phyloP scores from a whole-genome alignment of 345 rosid species.

The Rhodamnia argentea region DNA sequence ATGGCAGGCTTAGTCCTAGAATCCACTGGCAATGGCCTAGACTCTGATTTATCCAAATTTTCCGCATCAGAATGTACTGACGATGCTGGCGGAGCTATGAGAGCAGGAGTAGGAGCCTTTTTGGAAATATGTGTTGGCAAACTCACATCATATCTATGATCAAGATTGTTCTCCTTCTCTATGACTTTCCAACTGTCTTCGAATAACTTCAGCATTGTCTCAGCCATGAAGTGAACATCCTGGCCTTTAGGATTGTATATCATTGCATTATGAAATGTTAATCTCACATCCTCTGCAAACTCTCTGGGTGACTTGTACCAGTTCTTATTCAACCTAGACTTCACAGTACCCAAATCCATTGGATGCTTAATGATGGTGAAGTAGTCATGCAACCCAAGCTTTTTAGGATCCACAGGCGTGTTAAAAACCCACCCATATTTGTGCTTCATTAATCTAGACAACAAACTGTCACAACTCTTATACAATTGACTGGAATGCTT shows the following conservation, averaged over 20 bases:
- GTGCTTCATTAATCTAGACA: constrained; percentile 73
- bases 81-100: constrained; percentile 3
- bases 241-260: constrained; percentile 77
- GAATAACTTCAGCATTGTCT: constrained; percentile 40
- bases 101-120: constrained; percentile 13
- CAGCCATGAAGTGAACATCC: constrained; percentile 78
- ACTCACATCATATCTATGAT: constrained; percentile 10
- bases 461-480: constrained; percentile 49
- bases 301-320: constrained; percentile 60
- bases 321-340: constrained; percentile 47
- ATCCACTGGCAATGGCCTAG: constrained; percentile 25
- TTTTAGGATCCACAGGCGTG: constrained; percentile 66
- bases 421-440: constrained; percentile 83
- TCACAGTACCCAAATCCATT: constrained; percentile 93
- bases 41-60: constrained; percentile 32
- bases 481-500: constrained; percentile 32
- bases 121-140: constrained; percentile 14
- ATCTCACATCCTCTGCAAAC: constrained; percentile 79
- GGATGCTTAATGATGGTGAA: constrained; percentile 60
- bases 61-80: constrained; percentile 9
- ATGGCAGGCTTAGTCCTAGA: constrained; percentile 8
- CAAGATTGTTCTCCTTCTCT: constrained; percentile 24
- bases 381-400: constrained; percentile 72
- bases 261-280: constrained; percentile 81
- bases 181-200: constrained; percentile 57